phyloP scores from a whole-genome alignment of 2,329 filamentous ascomycete genomes.

The Alternaria dauci region DNA sequence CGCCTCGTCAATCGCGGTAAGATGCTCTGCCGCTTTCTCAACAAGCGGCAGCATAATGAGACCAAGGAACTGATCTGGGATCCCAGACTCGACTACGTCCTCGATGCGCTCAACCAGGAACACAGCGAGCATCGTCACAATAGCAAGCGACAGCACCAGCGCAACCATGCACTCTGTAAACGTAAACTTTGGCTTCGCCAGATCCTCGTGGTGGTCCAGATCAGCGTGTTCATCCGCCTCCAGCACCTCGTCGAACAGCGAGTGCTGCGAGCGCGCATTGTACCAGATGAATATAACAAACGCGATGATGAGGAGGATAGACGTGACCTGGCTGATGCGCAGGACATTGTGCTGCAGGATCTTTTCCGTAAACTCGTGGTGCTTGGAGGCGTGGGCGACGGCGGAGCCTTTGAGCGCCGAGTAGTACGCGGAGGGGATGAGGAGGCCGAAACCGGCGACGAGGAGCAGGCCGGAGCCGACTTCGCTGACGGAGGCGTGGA shows the following conservation, averaged over 20 bases:
- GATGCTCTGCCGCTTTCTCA: conserved; percentile 86
- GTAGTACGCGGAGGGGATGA: conserved; percentile 48
- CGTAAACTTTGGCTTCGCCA: conserved; percentile 73
- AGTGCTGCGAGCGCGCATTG: conserved; percentile 77
- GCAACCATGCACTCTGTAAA: conserved; percentile 76
- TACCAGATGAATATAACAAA: conserved; percentile 67
- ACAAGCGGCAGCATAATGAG: conserved; percentile 82
- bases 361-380: conserved; percentile 45
- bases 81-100: conserved; percentile 62
- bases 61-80: conserved; percentile 66
- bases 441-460: conserved; percentile 70
- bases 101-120: conserved; percentile 78
- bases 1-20: conserved; percentile 84
- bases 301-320: conserved; percentile 47
- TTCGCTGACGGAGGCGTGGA: conserved; percentile 79
- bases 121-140: conserved; percentile 77
- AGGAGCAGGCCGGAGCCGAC: conserved; percentile 79
- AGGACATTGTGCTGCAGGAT: conserved; percentile 46
- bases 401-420: conserved; percentile 55
- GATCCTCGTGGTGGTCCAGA: conserved; percentile 68
- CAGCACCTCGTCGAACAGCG: conserved; percentile 78
- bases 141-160: conserved; percentile 68
- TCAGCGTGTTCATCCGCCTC: conserved; percentile 74
- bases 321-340: conserved; percentile 48
- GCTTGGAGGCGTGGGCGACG: conserved; percentile 36